These are phyloP conservation scores for Phytophthora quininea DNA, from an alignment of 352 stramenopile species.

Conservation along the genomic window DNA sequence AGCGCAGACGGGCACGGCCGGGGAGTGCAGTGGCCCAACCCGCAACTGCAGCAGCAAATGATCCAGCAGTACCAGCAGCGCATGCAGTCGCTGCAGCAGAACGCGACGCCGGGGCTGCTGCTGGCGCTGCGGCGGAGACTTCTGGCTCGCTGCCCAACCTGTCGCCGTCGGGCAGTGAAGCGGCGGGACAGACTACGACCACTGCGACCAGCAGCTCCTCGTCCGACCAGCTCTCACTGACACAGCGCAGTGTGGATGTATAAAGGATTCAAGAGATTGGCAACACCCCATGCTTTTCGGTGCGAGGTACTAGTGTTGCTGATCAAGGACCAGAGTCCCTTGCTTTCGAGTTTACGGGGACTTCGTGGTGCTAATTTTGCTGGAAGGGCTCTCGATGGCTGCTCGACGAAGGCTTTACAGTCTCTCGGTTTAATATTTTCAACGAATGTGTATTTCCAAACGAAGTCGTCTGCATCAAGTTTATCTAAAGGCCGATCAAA, in stretches of 20 bases:
- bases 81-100: constrained; percentile 73
- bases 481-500: background rate
- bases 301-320: no score
- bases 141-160: constrained; percentile 42
- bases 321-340: no score
- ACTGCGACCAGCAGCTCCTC: constrained; percentile 24
- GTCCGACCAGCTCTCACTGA: constrained; percentile 73
- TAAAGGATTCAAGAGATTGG: constrained; percentile 19
- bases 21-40: constrained; percentile 74
- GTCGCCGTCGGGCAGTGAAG: constrained; percentile 55
- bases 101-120: constrained; percentile 5
- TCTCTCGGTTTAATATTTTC: constrained; percentile 3
- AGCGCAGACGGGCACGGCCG: constrained; percentile 58
- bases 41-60: constrained; percentile 88
- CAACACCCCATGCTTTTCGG: no score
- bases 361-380: background rate
- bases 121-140: constrained; percentile 18
- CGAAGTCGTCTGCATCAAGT: background rate
- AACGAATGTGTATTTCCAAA: constrained; percentile 5
- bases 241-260: constrained; percentile 82
- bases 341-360: no score
- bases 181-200: constrained; percentile 28
- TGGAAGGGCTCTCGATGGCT: background rate
- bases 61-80: constrained; percentile 90
- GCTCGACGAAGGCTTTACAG: no score